Percentiles rank a stretch among this genome's conserved stretches.
These are phyloP conservation scores for Betula pendula DNA, from an alignment of 306 rosid species.

Conservation along the genomic window DNA sequence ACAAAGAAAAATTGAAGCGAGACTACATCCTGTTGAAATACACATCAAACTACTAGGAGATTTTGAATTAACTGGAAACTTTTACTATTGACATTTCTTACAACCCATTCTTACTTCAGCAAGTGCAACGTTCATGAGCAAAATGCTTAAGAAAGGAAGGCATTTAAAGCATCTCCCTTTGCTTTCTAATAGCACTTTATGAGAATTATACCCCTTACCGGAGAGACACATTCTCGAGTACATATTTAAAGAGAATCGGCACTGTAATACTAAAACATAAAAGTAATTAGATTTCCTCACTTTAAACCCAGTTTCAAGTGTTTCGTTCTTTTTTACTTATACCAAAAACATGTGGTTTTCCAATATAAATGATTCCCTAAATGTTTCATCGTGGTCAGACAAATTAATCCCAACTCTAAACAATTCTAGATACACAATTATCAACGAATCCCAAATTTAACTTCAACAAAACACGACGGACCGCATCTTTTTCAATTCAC, in stretches of 20 bases:
- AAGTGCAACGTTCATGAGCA: neutral
- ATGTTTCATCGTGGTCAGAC: no score
- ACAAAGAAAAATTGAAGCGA: constrained; percentile 5
- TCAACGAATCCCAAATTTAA: neutral
- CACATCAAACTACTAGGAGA: neutral
- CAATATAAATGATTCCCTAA: no score
- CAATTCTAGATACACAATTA: no score
- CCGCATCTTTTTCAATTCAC: neutral
- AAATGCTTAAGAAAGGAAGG: neutral
- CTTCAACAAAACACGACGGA: neutral
- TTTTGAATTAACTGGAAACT: neutral
- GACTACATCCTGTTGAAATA: constrained; percentile 4
- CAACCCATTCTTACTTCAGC: neutral
- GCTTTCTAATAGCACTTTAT: no score
- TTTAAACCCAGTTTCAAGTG: no score
- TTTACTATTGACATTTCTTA: neutral
- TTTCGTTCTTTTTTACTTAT: no score
- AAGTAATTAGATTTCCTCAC: no score
- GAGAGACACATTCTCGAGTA: neutral
- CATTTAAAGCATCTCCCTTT: no score
- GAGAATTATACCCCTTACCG: neutral
- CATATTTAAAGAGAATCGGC: neutral
- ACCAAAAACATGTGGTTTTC: no score
- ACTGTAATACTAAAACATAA: no score
- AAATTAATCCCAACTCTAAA: no score